A percentile compares a stretch with the other conserved stretches of the same genome.
phyloP scores from a whole-genome alignment of 2,329 filamentous ascomycete genomes.

The Neofusicoccum cordaticola region DNA sequence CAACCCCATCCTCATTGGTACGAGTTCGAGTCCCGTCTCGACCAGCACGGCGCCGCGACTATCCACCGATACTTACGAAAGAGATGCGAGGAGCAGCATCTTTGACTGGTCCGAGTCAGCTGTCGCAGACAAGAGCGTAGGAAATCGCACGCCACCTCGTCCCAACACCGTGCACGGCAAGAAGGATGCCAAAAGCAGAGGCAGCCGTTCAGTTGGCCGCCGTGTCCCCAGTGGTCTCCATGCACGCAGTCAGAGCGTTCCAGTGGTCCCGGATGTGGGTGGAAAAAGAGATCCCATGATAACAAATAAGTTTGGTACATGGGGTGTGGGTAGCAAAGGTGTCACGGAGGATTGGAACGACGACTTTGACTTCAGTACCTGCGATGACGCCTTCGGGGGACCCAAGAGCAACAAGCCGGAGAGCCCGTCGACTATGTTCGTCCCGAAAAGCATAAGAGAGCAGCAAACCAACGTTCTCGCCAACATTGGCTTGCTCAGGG shows the following conservation, averaged over 20 bases:
- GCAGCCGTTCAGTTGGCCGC: constrained; percentile 65
- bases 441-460: constrained; percentile 76
- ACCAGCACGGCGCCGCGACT: not conserved
- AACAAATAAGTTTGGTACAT: constrained; percentile 74
- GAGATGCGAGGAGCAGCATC: constrained; percentile 59
- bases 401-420: constrained; percentile 41
- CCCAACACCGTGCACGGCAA: constrained; percentile 76
- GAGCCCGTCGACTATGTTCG: constrained; percentile 56
- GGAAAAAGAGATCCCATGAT: constrained; percentile 54
- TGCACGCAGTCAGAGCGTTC: constrained; percentile 77
- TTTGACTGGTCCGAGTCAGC: constrained; percentile 74
- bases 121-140: constrained; percentile 58
- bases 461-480: constrained; percentile 79
- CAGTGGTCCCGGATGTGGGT: constrained; percentile 61
- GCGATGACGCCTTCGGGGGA: constrained; percentile 22
- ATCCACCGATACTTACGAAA: constrained; percentile 34
- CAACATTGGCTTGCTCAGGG: constrained; percentile 78
- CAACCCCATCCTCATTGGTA: constrained; percentile 29
- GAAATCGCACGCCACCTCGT: constrained; percentile 58
- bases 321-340: constrained; percentile 75
- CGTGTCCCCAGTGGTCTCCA: constrained; percentile 68
- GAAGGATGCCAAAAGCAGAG: constrained; percentile 67
- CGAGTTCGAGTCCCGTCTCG: constrained; percentile 29
- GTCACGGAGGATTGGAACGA: constrained; percentile 87
- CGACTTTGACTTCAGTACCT: constrained; percentile 71